Evolutionary conservation across 2,329 filamentous ascomycete genomes (phyloP).

Genomic region (Fusarium napiforme): DNA sequence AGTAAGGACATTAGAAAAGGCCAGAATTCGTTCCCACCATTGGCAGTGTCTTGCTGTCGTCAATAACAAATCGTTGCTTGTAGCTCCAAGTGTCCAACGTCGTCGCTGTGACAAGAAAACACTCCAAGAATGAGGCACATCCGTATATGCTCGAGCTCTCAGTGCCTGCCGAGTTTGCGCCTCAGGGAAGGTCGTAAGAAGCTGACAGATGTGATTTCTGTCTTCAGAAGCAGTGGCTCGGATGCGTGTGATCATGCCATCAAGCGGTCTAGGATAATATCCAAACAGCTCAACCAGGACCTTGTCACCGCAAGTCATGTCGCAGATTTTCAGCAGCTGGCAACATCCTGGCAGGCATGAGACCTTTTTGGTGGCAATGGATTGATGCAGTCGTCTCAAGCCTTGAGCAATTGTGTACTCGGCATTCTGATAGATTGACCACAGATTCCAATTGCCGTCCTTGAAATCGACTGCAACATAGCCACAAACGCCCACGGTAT

Average conservation of each 20-base stretch:
- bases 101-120: slow-evolving; percentile 52
- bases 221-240: slow-evolving; percentile 42
- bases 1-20: slow-evolving; percentile 39
- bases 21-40: slow-evolving; percentile 42
- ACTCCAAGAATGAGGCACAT: slow-evolving; percentile 52
- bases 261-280: slow-evolving; percentile 36
- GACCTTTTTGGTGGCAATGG: slow-evolving; percentile 42
- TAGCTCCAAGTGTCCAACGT: slow-evolving; percentile 44
- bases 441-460: slow-evolving; percentile 40
- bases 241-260: slow-evolving; percentile 41
- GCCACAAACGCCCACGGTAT: slow-evolving; percentile 56
- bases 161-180: slow-evolving; percentile 54
- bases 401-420: slow-evolving; percentile 44
- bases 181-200: slow-evolving; percentile 47
- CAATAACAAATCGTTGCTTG: slow-evolving; percentile 41
- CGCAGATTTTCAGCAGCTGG: slow-evolving; percentile 38
- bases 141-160: slow-evolving; percentile 53
- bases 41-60: slow-evolving; percentile 33
- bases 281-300: slow-evolving; percentile 40
- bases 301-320: slow-evolving; percentile 39
- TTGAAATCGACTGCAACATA: slow-evolving; percentile 49
- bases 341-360: slow-evolving; percentile 41
- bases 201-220: slow-evolving; percentile 41
- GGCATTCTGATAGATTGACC: slow-evolving; percentile 42
- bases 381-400: slow-evolving; percentile 40